phyloP scores from a whole-genome alignment of 208 protist genomes.

The Acanthamoeba sp. region DNA sequence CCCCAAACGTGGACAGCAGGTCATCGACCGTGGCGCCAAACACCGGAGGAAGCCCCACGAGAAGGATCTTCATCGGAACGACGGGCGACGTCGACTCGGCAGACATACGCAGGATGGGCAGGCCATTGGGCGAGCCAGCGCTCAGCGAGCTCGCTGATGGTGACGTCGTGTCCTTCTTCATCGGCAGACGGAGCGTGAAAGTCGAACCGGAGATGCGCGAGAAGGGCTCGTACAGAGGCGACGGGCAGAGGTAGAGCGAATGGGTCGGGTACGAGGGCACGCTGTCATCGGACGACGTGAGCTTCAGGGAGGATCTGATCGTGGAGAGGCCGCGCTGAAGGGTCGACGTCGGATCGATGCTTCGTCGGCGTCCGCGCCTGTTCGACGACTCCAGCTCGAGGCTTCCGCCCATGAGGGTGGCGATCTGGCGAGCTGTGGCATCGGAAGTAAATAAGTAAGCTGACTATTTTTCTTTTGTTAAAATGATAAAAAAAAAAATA shows the following conservation, averaged over 20 bases:
- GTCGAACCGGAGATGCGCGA: conserved; percentile 1
- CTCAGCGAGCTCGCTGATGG: not conserved
- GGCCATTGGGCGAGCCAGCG: not conserved
- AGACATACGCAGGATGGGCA: not conserved
- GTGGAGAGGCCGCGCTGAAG: not conserved
- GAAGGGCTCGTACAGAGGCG: conserved; percentile 26
- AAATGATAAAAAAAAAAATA: no score
- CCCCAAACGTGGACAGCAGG: not conserved
- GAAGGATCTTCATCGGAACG: not conserved
- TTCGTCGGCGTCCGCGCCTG: conserved; percentile 13
- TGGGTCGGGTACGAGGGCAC: not conserved
- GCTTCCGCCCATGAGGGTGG: conserved; percentile 24
- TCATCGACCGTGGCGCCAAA: not conserved
- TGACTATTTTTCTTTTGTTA: not conserved
- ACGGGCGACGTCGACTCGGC: not conserved
- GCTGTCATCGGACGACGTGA: not conserved
- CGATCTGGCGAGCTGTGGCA: conserved; percentile 31
- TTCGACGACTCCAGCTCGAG: conserved; percentile 31
- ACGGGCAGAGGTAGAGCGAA: not conserved
- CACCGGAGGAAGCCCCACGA: conserved; percentile 27
- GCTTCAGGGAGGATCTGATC: not conserved
- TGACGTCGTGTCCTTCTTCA: conserved; percentile 13
- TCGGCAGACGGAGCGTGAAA: conserved; percentile 56
- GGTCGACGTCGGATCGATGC: conserved; percentile 28
- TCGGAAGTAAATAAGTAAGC: not conserved